phyloP scores from a whole-genome alignment of 805 yeast genomes.

The Schizosaccharomyces lindneri region DNA sequence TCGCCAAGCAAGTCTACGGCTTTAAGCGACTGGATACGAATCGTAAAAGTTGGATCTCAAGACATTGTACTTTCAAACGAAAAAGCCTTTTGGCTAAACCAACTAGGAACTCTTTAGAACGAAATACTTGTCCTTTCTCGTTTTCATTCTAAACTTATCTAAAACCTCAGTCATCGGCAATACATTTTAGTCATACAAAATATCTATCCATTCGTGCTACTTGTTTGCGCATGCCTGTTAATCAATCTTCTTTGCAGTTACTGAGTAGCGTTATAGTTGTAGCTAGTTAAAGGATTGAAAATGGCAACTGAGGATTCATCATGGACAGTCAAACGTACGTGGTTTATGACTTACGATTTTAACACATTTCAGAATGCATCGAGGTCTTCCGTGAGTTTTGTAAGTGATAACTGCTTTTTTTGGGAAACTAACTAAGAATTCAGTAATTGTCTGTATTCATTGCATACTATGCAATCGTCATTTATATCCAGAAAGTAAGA shows the following conservation, averaged over 20 bases:
- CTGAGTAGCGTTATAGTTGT: background rate
- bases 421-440: background rate
- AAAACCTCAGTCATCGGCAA: too few relatives aligned
- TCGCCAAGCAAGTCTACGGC: too few relatives aligned
- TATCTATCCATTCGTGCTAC: too few relatives aligned
- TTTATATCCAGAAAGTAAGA: slow-evolving; percentile 21
- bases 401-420: background rate
- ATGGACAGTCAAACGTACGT: background rate
- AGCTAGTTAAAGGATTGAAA: background rate
- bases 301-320: background rate
- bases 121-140: too few relatives aligned
- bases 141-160: too few relatives aligned
- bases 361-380: background rate
- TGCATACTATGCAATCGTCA: slow-evolving; percentile 27
- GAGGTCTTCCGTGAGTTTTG: background rate
- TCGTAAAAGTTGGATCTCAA: too few relatives aligned
- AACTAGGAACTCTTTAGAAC: too few relatives aligned
- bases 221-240: too few relatives aligned
- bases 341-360: background rate
- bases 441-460: slow-evolving; percentile 24
- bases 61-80: too few relatives aligned
- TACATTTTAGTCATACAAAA: too few relatives aligned
- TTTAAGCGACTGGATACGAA: too few relatives aligned
- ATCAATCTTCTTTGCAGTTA: background rate
- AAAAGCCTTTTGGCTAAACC: too few relatives aligned